These are phyloP conservation scores for Aethionema arabicum DNA, from an alignment of 345 rosid species.

Conservation along the genomic window DNA sequence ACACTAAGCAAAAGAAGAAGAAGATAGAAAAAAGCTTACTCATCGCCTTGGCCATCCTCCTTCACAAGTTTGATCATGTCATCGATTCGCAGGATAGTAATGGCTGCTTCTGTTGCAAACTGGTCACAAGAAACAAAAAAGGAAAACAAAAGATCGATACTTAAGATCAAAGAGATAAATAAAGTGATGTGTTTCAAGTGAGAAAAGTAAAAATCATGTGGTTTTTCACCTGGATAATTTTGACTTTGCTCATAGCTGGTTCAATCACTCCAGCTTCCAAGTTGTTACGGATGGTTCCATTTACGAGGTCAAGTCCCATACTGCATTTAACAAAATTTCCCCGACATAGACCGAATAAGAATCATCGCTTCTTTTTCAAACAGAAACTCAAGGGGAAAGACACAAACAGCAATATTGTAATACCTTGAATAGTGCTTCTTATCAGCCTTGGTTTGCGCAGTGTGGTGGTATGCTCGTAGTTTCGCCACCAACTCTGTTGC, in stretches of 20 bases:
- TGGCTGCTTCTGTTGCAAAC: slow-evolving; percentile 98
- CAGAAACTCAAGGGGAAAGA: not conserved
- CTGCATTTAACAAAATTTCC: slow-evolving; percentile 41
- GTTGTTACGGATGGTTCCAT: slow-evolving; percentile 83
- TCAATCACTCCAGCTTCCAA: slow-evolving; percentile 98
- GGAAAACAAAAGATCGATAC: slow-evolving; percentile 4
- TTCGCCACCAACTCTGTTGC: slow-evolving; percentile 95
- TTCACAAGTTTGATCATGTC: slow-evolving; percentile 96
- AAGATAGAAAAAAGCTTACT: slow-evolving; percentile 16
- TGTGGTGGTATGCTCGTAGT: slow-evolving; percentile 88
- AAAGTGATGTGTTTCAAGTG: not conserved
- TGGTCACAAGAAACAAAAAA: slow-evolving; percentile 27
- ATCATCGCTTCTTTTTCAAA: slow-evolving; percentile 1
- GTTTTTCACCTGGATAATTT: slow-evolving; percentile 81
- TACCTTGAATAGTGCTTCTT: slow-evolving; percentile 90
- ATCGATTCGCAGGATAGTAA: slow-evolving; percentile 91
- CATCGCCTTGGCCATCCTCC: slow-evolving; percentile 80
- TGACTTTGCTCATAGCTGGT: slow-evolving; percentile 99
- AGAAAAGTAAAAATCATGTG: not conserved
- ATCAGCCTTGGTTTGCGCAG: slow-evolving; percentile 95
- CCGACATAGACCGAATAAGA: slow-evolving; percentile 13
- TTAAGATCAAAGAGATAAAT: slow-evolving; percentile 1
- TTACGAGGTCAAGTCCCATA: slow-evolving; percentile 91
- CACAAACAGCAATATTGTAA: not conserved
- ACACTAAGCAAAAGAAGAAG: slow-evolving; percentile 4